These are phyloP conservation scores for Cajanus cajan DNA, from an alignment of 306 rosid genomes.

Conservation along the genomic window DNA sequence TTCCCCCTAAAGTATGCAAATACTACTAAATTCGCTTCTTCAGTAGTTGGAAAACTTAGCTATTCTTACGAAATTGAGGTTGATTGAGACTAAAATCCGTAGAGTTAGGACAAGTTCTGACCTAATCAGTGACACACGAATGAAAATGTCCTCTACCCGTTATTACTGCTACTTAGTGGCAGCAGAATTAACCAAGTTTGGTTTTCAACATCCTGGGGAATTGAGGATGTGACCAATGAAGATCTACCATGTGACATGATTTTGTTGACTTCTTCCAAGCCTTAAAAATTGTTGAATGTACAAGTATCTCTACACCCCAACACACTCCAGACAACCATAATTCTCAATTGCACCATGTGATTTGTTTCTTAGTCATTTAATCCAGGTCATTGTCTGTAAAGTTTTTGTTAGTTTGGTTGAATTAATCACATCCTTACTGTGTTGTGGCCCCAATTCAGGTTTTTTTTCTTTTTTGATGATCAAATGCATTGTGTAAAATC, in stretches of 20 bases:
- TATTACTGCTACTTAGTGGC: not conserved
- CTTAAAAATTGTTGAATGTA: not conserved
- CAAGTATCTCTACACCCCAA: not conserved
- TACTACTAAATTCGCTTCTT: not conserved
- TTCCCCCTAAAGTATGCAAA: not conserved
- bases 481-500: not conserved
- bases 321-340: not conserved
- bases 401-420: constrained; percentile 6
- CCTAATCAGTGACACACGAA: not conserved
- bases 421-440: not conserved
- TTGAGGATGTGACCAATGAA: not conserved
- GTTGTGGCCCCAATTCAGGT: not conserved
- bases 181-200: not conserved
- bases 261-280: constrained; percentile 5
- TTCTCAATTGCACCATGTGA: not conserved
- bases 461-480: not conserved
- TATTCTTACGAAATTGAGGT: not conserved
- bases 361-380: not conserved
- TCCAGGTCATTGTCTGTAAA: not conserved
- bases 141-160: not conserved
- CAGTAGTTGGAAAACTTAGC: not conserved
- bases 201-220: not conserved
- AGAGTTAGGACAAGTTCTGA: not conserved
- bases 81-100: constrained; percentile 7
- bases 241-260: not conserved